Conservation (phyloP, 768 basidiomycete genomes). For the Xerocomus brunneocitrinus region DNA sequence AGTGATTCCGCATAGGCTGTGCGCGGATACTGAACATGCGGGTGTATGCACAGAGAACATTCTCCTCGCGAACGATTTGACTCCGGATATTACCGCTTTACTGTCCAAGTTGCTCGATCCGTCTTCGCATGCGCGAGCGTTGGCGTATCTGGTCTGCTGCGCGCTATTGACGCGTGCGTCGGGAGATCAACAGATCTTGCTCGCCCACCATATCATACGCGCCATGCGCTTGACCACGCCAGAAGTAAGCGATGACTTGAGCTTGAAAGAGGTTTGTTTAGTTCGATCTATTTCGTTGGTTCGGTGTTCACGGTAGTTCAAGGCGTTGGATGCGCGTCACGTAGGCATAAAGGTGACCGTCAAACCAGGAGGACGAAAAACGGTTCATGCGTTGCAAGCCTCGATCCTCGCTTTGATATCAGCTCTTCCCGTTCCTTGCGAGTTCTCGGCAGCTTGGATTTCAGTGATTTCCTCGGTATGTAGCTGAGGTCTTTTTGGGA, state of each 20-base stretch:
- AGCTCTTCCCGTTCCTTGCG: conserved; percentile 43
- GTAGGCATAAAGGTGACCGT: conserved; percentile 47
- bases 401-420: conserved; percentile 51
- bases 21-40: not conserved
- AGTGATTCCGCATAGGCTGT: not conserved
- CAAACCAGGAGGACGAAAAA: conserved; percentile 59
- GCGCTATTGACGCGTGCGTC: conserved; percentile 52
- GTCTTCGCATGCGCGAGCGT: conserved; percentile 47
- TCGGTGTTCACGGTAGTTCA: not conserved
- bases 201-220: conserved; percentile 46
- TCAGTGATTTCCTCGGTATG: conserved; percentile 34
- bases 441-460: conserved; percentile 44
- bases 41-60: conserved; percentile 52
- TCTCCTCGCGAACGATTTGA: conserved; percentile 43
- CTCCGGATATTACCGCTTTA: conserved; percentile 44
- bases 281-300: not conserved
- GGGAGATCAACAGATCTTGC: conserved; percentile 54
- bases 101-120: conserved; percentile 47
- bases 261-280: conserved; percentile 28
- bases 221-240: conserved; percentile 44
- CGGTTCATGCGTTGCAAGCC: conserved; percentile 53
- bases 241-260: conserved; percentile 38
- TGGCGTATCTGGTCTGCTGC: conserved; percentile 63
- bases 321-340: conserved; percentile 44
- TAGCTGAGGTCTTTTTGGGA: not conserved